A percentile compares a stretch with the other conserved stretches of the same genome.
Conservation (phyloP, 805 yeast genomes). For the Wickerhamiella vanderwaltii region DNA sequence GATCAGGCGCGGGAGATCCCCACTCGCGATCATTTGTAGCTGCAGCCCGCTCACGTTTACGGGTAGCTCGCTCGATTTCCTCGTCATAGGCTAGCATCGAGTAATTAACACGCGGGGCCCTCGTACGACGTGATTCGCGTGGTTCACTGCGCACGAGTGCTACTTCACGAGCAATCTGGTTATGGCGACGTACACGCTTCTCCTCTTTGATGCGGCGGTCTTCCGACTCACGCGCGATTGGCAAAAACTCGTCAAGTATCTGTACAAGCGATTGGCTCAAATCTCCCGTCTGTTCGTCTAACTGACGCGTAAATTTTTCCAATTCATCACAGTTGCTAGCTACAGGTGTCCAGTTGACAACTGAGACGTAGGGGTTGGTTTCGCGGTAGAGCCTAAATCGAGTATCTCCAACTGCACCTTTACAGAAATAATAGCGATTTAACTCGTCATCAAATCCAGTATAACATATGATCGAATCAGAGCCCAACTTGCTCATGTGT, state of each 20-base stretch:
- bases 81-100: constrained; percentile 12
- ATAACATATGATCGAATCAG: constrained; percentile 19
- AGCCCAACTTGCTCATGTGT: constrained; percentile 16
- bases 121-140: constrained; percentile 24
- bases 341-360: constrained; percentile 28
- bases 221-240: constrained; percentile 16
- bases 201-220: constrained; percentile 17
- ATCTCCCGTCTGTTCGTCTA: constrained; percentile 10
- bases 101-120: constrained; percentile 22
- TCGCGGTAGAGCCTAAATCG: constrained; percentile 27
- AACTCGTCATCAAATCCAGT: constrained; percentile 19
- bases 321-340: constrained; percentile 24
- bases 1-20: constrained; percentile 4
- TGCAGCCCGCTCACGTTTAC: constrained; percentile 56
- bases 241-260: constrained; percentile 18
- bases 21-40: constrained; percentile 41
- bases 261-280: constrained; percentile 15
- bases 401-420: constrained; percentile 22
- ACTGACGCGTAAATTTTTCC: constrained; percentile 14
- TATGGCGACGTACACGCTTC: constrained; percentile 17
- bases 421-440: constrained; percentile 20
- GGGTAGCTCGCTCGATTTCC: constrained; percentile 26
- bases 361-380: constrained; percentile 24
- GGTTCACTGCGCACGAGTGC: constrained; percentile 22
- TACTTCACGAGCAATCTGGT: constrained; percentile 17